Conservation (phyloP, 2,329 filamentous ascomycete species). For the Ophiocordyceps camponoti-saundersi region DNA sequence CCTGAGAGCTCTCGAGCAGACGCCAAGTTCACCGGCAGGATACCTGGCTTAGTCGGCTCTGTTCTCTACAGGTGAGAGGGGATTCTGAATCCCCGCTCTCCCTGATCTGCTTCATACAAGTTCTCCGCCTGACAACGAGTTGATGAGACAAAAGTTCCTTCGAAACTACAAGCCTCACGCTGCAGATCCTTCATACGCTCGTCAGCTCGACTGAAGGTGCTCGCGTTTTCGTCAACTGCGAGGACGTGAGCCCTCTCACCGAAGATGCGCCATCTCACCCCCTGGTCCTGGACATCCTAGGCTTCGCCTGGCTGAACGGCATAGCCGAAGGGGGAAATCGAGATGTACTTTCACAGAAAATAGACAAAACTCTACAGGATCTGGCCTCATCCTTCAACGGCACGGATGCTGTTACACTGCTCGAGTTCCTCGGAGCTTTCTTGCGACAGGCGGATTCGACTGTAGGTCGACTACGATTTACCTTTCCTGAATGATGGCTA, state of each 20-base stretch:
- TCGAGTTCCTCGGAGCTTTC: conserved; percentile 37
- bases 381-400: conserved; percentile 37
- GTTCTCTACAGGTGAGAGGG: conserved; percentile 32
- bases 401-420: conserved; percentile 42
- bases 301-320: conserved; percentile 38
- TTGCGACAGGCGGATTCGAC: conserved; percentile 29
- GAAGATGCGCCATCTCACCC: conserved; percentile 38
- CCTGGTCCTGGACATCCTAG: conserved; percentile 36
- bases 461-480: conserved; percentile 18
- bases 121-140: neutral
- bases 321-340: conserved; percentile 15
- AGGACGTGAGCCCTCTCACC: conserved; percentile 36
- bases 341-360: conserved; percentile 16
- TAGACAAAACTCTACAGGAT: conserved; percentile 28
- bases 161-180: conserved; percentile 32
- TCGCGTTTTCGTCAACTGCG: conserved; percentile 24
- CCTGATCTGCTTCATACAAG: neutral
- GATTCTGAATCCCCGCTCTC: neutral
- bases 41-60: conserved; percentile 33
- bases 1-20: conserved; percentile 27
- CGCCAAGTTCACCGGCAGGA: conserved; percentile 31
- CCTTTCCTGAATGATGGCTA: neutral
- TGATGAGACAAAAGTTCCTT: conserved; percentile 21
- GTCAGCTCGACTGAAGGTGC: conserved; percentile 35
- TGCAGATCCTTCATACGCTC: conserved; percentile 40